Base-by-base conservation (phyloP, 2,329 filamentous ascomycete genomes). In the Sporothrix pseudoabietina region DNA sequence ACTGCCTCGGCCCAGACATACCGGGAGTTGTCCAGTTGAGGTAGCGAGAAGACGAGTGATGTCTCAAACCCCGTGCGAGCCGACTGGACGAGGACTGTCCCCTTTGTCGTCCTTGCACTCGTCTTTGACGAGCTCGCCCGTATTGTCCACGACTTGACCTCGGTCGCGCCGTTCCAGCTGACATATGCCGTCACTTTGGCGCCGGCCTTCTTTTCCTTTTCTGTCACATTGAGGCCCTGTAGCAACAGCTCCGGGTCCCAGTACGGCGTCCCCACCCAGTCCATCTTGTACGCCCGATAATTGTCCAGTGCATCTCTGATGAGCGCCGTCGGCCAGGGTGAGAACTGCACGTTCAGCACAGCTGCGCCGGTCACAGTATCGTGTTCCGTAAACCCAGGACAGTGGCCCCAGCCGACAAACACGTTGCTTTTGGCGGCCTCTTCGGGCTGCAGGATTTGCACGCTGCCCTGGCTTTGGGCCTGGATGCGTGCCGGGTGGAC, bases 341-440 rank as follows among this genome's bases (percentile, higher is more conserved):
- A 72, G 39, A 74, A 72, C 77, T 86, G 85, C 6, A 82, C 82
- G 73, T 89, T 85, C 80, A 87, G 87, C n/a, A 89, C 81, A 1
- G 85, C 78, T 10, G 83, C 79, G 14, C 87, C 87, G 9, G 85
- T 82, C 35, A 26, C 2, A 80, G 76, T 0, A 81, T 81, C 59
- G 76, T 86, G 83, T 75, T 85, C 85, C 2, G 84, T 86, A 39
- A 85, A 77, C 1, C 83, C 83, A 0, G 84, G 84, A 12, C 83
- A 82, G 0, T 82, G 83, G 3, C 88, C 87, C 87, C 87, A 90
- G 73, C 86, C 86, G 47, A 90, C 84, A 63, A 89, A 80, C 6
- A 84, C 83, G 74, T 88, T 86, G 44, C 85, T 85, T 0, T 30
- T 52, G 5, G 47, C 19, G 35, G 32, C 49, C 8, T 35, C 19